phyloP scores from a whole-genome alignment of 2,329 filamentous ascomycete genomes.

The Trichoderma sp. region DNA sequence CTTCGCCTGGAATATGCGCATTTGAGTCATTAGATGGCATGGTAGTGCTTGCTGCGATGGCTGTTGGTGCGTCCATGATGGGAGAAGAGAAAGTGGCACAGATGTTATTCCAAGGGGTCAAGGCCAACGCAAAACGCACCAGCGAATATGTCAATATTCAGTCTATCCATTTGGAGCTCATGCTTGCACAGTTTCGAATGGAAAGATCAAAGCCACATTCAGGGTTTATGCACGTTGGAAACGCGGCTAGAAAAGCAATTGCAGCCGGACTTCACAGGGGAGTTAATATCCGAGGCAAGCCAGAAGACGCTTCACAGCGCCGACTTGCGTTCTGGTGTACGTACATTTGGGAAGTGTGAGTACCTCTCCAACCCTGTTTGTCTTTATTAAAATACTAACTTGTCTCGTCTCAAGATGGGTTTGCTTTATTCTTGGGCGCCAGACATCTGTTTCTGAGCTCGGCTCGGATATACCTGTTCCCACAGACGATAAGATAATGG shows the following conservation, averaged over 20 bases:
- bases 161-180: neutral
- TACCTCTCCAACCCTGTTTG: neutral
- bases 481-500: neutral
- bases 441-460: neutral
- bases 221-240: neutral
- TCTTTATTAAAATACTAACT: neutral
- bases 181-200: neutral
- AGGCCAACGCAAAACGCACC: neutral
- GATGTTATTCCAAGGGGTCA: neutral
- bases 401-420: neutral
- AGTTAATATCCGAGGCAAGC: neutral
- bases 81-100: neutral
- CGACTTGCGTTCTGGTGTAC: neutral
- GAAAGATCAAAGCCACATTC: neutral
- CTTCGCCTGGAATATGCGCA: neutral
- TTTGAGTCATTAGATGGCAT: neutral
- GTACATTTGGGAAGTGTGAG: neutral
- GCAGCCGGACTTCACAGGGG: neutral
- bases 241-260: neutral
- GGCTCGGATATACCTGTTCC: neutral
- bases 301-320: neutral
- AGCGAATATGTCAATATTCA: neutral
- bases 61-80: neutral
- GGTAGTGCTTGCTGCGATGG: neutral
- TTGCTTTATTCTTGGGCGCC: neutral